These are phyloP conservation scores for Peterozyma xylosa DNA, from an alignment of 805 yeast species.

Conservation along the genomic window DNA sequence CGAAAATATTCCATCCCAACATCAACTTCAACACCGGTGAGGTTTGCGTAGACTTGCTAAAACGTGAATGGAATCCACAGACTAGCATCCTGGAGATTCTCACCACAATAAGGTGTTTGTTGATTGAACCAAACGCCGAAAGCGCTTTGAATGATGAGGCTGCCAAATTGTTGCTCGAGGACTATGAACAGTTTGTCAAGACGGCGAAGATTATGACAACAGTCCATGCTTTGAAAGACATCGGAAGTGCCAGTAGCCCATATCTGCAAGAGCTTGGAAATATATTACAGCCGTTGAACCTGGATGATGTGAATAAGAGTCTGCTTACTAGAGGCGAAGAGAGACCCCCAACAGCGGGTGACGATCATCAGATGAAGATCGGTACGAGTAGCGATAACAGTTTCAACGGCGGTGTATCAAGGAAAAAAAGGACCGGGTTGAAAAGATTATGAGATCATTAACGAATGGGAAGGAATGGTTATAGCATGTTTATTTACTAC, in stretches of 20 bases:
- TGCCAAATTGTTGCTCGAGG: not conserved
- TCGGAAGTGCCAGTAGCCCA: not conserved
- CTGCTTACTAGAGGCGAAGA: not conserved
- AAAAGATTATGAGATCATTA: not conserved
- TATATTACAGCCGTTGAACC: not conserved
- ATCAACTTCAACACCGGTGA: constrained; percentile 89
- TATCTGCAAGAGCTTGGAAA: not conserved
- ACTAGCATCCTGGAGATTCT: constrained; percentile 93
- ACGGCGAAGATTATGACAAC: not conserved
- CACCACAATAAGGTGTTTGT: constrained; percentile 87
- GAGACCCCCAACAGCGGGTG: not conserved
- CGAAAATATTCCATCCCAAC: constrained; percentile 96
- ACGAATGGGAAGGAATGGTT: not conserved
- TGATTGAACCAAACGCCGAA: constrained; percentile 44
- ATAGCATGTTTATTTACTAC: too few species aligned
- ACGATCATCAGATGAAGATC: not conserved
- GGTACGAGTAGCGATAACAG: not conserved
- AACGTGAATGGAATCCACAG: constrained; percentile 99
- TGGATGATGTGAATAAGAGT: not conserved
- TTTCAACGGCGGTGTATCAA: not conserved
- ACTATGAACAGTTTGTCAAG: not conserved
- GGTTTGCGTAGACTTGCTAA: constrained; percentile 92
- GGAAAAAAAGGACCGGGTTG: not conserved
- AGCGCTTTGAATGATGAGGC: constrained; percentile 59
- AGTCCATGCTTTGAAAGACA: not conserved